phyloP scores from a whole-genome alignment of 208 protist genomes.

The Leishmania guyanensis region DNA sequence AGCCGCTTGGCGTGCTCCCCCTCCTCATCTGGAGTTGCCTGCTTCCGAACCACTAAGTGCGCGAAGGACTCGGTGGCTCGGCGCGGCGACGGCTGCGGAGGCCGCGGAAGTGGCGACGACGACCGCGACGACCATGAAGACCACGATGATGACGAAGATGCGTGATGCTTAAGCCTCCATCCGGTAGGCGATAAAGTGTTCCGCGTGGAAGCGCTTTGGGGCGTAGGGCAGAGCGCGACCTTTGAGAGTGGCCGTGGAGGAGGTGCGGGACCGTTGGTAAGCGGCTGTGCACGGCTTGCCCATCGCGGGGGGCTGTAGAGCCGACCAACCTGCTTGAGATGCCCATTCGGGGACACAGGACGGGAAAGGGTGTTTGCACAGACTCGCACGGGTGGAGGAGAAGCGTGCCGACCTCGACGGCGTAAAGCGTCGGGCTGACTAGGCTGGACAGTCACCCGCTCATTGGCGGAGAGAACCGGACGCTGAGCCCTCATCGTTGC shows the following conservation, averaged over 20 bases:
- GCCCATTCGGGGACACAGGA: not conserved
- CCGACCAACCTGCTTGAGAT: conserved; percentile 1
- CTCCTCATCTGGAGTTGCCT: not conserved
- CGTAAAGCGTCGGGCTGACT: conserved; percentile 4
- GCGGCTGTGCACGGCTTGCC: not conserved
- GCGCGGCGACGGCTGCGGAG: conserved; percentile 1
- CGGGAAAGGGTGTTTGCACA: not conserved
- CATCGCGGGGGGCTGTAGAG: conserved; percentile 14
- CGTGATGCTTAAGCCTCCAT: not conserved
- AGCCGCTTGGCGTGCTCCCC: not conserved
- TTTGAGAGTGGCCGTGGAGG: not conserved
- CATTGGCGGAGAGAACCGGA: not conserved
- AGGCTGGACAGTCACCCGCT: no score
- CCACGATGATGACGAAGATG: conserved; percentile 3
- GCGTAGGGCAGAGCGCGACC: not conserved
- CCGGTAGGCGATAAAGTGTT: not conserved
- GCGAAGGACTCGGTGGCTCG: not conserved
- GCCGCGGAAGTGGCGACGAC: conserved; percentile 23
- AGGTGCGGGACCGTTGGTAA: not conserved
- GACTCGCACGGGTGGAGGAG: not conserved
- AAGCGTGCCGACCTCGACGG: conserved; percentile 12
- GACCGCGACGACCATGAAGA: conserved; percentile 33
- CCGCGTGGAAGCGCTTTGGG: not conserved
- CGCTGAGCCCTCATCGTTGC: not conserved
- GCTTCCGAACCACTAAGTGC: not conserved